Conservation (phyloP, 2,329 filamentous ascomycete species). For the Myriosclerotinia scirpicola region DNA sequence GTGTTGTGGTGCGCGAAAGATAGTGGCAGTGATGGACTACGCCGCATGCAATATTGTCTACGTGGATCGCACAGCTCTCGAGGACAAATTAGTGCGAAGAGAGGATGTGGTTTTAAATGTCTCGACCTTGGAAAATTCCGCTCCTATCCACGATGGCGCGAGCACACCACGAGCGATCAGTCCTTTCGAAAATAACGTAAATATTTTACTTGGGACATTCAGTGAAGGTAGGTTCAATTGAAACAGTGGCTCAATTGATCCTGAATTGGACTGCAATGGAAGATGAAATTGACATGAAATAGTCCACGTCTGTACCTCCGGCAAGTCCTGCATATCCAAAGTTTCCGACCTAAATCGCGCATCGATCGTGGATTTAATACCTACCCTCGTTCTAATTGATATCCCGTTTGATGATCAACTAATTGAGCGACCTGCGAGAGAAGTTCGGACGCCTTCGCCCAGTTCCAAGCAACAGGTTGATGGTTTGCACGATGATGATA, state of each 20-base stretch:
- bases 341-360: slow-evolving; percentile 52
- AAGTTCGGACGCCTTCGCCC: slow-evolving; percentile 39
- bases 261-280: slow-evolving; percentile 15
- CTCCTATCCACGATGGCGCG: slow-evolving; percentile 27
- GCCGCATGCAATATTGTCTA: slow-evolving; percentile 47
- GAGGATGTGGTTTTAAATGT: slow-evolving; percentile 37
- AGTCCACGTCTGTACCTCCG: slow-evolving; percentile 56
- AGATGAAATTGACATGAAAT: slow-evolving; percentile 29
- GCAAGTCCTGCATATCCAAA: slow-evolving; percentile 52
- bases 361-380: slow-evolving; percentile 48
- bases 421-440: slow-evolving; percentile 38
- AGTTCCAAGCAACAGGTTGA: slow-evolving; percentile 43
- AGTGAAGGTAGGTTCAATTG: slow-evolving; percentile 46
- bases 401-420: slow-evolving; percentile 47
- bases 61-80: slow-evolving; percentile 44
- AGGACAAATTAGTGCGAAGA: slow-evolving; percentile 42
- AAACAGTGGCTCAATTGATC: slow-evolving; percentile 22
- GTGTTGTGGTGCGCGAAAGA: slow-evolving; percentile 36
- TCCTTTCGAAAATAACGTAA: slow-evolving; percentile 49
- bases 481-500: slow-evolving; percentile 42
- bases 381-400: slow-evolving; percentile 57
- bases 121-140: slow-evolving; percentile 31
- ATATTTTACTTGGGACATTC: slow-evolving; percentile 51
- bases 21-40: slow-evolving; percentile 43
- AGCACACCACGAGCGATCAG: slow-evolving; percentile 31